Evolutionary conservation across 441 rosid species (phyloP).

Genomic region (Eruca vesicaria): DNA sequence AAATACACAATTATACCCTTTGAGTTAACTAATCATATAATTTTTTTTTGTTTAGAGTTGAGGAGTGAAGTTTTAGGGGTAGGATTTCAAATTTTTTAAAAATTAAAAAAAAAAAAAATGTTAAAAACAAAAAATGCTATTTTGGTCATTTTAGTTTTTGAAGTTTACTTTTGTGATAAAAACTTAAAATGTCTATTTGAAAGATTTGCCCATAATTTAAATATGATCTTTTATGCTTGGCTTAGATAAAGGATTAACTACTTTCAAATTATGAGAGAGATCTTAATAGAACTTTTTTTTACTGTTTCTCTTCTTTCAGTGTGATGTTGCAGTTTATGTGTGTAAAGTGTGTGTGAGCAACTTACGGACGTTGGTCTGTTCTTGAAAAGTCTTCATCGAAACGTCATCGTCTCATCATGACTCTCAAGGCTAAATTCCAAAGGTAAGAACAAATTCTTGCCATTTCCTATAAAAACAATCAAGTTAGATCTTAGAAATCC

Average conservation of each 20-base stretch:
- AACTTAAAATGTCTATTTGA: too few relatives aligned
- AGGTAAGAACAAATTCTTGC: slow-evolving; percentile 31
- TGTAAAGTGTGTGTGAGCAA: slow-evolving; percentile 11
- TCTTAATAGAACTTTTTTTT: not conserved
- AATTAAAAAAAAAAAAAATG: too few relatives aligned
- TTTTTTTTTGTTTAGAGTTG: too few relatives aligned
- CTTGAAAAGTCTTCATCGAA: slow-evolving; percentile 16
- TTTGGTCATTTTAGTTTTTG: too few relatives aligned
- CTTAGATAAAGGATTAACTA: not conserved
- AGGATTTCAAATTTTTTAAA: too few relatives aligned
- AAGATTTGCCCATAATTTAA: too few relatives aligned
- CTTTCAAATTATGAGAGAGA: not conserved
- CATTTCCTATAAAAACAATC: slow-evolving; percentile 22
- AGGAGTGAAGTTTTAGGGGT: too few relatives aligned
- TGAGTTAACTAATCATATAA: too few relatives aligned
- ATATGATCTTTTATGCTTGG: not conserved
- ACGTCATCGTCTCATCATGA: slow-evolving; percentile 11
- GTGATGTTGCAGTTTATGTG: not conserved
- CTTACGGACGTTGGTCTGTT: slow-evolving; percentile 6
- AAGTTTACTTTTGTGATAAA: too few relatives aligned
- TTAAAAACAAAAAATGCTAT: too few relatives aligned
- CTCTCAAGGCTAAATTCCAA: slow-evolving; percentile 7
- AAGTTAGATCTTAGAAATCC: slow-evolving; percentile 12
- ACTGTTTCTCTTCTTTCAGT: not conserved
- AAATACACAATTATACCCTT: too few relatives aligned